These are phyloP conservation scores for Nigrograna mackinnonii DNA, from an alignment of 2,329 filamentous ascomycete genomes.

Conservation along the genomic window DNA sequence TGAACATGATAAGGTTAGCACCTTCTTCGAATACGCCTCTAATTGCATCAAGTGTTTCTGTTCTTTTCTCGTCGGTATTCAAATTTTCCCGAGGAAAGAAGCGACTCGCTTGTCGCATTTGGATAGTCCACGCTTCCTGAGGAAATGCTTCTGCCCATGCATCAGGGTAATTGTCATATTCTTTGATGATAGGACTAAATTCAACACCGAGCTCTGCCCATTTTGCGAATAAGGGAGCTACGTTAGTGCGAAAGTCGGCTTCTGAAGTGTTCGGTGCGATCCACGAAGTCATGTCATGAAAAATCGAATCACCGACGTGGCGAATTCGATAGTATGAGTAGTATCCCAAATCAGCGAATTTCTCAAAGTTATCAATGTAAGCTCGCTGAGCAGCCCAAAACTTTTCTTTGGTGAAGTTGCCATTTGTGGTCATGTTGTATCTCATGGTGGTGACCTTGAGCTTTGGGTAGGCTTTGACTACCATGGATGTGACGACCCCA, in stretches of 20 bases:
- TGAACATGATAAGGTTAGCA: background rate
- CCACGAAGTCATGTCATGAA: constrained; percentile 7
- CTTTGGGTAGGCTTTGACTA: constrained; percentile 21
- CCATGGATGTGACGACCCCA: constrained; percentile 17
- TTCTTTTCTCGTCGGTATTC: background rate
- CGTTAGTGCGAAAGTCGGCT: constrained; percentile 1
- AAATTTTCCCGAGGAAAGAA: constrained; percentile 10
- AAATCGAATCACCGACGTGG: constrained; percentile 9
- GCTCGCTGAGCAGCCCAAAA: constrained; percentile 15
- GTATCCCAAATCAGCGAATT: constrained; percentile 2
- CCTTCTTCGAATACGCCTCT: background rate
- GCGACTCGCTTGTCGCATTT: constrained; percentile 2
- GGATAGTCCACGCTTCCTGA: constrained; percentile 7
- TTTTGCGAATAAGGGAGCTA: constrained; percentile 7
- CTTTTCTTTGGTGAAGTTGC: constrained; percentile 12
- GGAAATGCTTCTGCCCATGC: background rate
- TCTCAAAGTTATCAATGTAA: background rate
- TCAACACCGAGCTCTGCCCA: background rate
- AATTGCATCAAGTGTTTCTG: background rate
- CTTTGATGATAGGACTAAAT: background rate
- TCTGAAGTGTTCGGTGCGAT: constrained; percentile 8
- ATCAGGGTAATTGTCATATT: constrained; percentile 2
- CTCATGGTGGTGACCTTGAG: constrained; percentile 12
- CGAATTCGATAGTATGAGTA: constrained; percentile 11
- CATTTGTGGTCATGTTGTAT: constrained; percentile 18